Evolutionary conservation across 306 rosid species (phyloP).

Genomic region (Begonia fuchsioides): DNA sequence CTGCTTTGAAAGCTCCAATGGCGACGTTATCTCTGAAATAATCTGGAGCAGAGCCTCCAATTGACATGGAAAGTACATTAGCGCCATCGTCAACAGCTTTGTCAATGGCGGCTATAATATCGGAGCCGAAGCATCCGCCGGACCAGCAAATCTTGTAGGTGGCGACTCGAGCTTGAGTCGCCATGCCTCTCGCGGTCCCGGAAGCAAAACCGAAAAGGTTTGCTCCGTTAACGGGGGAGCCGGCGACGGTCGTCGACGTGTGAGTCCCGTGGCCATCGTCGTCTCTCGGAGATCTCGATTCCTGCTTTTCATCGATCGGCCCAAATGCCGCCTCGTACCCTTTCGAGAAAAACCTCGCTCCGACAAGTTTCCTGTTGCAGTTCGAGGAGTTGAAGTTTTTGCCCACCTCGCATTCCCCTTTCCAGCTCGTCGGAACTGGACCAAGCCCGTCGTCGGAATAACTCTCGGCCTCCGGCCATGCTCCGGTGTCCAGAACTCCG

Average conservation of each 20-base stretch:
- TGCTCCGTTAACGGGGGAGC: slow-evolving; percentile 53
- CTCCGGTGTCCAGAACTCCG: slow-evolving; percentile 83
- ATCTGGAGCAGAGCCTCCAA: slow-evolving; percentile 39
- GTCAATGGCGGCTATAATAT: slow-evolving; percentile 66
- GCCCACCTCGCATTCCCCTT: slow-evolving; percentile 61
- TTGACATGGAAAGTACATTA: slow-evolving; percentile 59
- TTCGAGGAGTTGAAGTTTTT: slow-evolving; percentile 44
- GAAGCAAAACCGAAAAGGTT: slow-evolving; percentile 62
- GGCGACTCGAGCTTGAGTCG: slow-evolving; percentile 64
- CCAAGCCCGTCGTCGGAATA: slow-evolving; percentile 50
- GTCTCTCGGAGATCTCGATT: slow-evolving; percentile 80
- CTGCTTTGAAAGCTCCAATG: slow-evolving; percentile 61
- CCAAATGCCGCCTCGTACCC: slow-evolving; percentile 55
- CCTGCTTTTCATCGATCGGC: slow-evolving; percentile 26
- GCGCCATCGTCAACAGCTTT: slow-evolving; percentile 74
- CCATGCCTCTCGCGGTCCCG: slow-evolving; percentile 91
- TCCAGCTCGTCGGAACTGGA: slow-evolving; percentile 53
- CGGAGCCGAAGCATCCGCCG: slow-evolving; percentile 52
- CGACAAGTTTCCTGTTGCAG: slow-evolving; percentile 70
- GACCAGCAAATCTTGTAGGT: slow-evolving; percentile 73
- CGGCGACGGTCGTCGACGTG: slow-evolving; percentile 80
- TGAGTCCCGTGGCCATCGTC: slow-evolving; percentile 89
- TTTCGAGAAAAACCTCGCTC: slow-evolving; percentile 62
- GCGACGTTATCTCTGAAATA: slow-evolving; percentile 55
- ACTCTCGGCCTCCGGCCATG: slow-evolving; percentile 73